These are phyloP conservation scores for Tetradesmus obliquus DNA, from an alignment of 139 green algal species.

Conservation along the genomic window DNA sequence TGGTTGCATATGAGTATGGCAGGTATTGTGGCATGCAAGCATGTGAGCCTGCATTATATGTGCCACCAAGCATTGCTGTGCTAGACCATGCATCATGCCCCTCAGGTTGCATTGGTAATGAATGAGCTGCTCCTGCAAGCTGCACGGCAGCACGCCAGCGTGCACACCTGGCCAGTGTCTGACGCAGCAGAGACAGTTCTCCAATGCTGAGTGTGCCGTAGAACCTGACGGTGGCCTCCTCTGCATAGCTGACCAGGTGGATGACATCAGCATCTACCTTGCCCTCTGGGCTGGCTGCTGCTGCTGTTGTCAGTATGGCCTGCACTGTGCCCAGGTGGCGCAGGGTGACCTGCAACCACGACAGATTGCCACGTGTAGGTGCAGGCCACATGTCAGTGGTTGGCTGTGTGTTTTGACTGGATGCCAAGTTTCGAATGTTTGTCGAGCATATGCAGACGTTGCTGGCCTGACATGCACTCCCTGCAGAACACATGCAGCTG, in stretches of 20 bases:
- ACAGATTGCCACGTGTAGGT: not conserved
- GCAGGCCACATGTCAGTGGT: not conserved
- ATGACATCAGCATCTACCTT: not conserved
- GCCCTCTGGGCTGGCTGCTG: not conserved
- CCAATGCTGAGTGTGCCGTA: conserved; percentile 50
- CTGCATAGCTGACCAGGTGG: conserved; percentile 27
- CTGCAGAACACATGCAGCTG: too few species aligned
- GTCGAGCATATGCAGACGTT: too few species aligned
- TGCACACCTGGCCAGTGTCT: conserved; percentile 55
- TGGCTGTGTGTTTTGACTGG: not conserved
- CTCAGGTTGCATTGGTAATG: too few species aligned
- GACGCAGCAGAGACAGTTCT: conserved; percentile 63
- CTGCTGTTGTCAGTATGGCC: conserved; percentile 46
- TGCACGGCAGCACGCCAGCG: not conserved
- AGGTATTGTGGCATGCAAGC: not conserved
- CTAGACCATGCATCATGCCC: not conserved
- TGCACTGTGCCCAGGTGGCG: conserved; percentile 63
- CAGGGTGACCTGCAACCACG: conserved; percentile 58
- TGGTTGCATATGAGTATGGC: not conserved
- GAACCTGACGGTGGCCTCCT: not conserved
- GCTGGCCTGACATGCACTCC: too few species aligned
- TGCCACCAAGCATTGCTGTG: not conserved
- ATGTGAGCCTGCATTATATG: not conserved
- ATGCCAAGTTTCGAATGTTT: too few species aligned
- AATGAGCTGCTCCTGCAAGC: not conserved